These are phyloP conservation scores for Paracamarosporium sp. DNA, from an alignment of 2,329 filamentous ascomycete genomes.

Conservation along the genomic window DNA sequence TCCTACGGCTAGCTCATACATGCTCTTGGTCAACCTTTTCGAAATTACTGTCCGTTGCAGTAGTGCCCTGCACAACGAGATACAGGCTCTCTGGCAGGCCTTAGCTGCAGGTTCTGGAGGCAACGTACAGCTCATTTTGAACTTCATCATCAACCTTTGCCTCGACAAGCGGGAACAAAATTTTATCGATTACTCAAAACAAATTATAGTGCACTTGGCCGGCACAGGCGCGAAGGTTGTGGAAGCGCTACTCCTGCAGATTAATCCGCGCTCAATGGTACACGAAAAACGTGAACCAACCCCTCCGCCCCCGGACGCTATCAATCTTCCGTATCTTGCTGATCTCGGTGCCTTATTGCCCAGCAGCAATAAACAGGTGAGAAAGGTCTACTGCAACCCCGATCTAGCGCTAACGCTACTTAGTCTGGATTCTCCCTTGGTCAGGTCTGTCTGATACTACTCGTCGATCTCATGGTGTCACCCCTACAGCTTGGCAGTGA, in stretches of 20 bases:
- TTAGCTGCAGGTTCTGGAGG: slow-evolving; percentile 91
- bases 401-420: slow-evolving; percentile 17
- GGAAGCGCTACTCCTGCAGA: slow-evolving; percentile 89
- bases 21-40: slow-evolving; percentile 90
- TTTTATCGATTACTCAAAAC: slow-evolving; percentile 97
- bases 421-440: slow-evolving; percentile 86
- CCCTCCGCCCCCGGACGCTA: slow-evolving; percentile 71
- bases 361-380: slow-evolving; percentile 40
- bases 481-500: slow-evolving; percentile 81
- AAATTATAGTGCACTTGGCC: slow-evolving; percentile 95
- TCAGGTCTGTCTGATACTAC: slow-evolving; percentile 87
- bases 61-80: slow-evolving; percentile 89
- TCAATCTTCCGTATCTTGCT: slow-evolving; percentile 84
- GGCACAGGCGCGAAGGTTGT: slow-evolving; percentile 91
- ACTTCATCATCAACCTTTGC: slow-evolving; percentile 95
- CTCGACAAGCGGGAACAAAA: slow-evolving; percentile 95
- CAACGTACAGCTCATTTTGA: slow-evolving; percentile 91
- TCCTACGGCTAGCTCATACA: slow-evolving; percentile 89
- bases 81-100: slow-evolving; percentile 96
- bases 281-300: slow-evolving; percentile 72
- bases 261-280: slow-evolving; percentile 96
- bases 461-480: slow-evolving; percentile 95
- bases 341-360: slow-evolving; percentile 49
- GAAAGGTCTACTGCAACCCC: not conserved
- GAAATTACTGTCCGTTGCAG: slow-evolving; percentile 96